A percentile compares a stretch with the other conserved stretches of the same genome.
Evolutionary conservation across 108 stramenopile species (phyloP).

Genomic region (Cyclostephanos invisitatus): DNA sequence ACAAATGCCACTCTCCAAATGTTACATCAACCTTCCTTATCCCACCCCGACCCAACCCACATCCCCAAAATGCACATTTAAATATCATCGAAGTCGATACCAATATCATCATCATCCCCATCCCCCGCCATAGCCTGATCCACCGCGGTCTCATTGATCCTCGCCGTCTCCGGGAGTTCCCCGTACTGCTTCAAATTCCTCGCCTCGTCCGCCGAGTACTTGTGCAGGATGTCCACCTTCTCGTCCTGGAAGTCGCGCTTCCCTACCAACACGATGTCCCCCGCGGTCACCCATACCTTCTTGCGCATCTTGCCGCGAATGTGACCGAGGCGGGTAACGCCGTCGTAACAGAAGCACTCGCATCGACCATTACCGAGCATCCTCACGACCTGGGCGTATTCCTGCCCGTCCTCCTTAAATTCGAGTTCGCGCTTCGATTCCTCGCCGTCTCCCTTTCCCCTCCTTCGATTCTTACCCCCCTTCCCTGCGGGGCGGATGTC

Average conservation of each 20-base stretch:
- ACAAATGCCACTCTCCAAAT: not conserved
- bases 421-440: conserved; percentile 98
- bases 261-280: conserved; percentile 97
- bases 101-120: conserved; percentile 90
- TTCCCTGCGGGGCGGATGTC: conserved; percentile 94
- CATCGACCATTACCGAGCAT: conserved; percentile 99
- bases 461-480: conserved; percentile 98
- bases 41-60: not conserved
- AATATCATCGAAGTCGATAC: conserved; percentile 96
- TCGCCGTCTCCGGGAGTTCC: conserved; percentile 97
- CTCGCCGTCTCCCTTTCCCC: conserved; percentile 99
- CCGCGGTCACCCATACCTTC: conserved; percentile 97
- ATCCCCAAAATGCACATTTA: conserved; percentile 45
- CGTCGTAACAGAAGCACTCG: conserved; percentile 99
- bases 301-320: conserved; percentile 99
- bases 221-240: conserved; percentile 99
- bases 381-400: conserved; percentile 93
- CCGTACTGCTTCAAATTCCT: conserved; percentile 98
- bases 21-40: too few relatives aligned
- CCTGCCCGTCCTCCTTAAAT: conserved; percentile 98
- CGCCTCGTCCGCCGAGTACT: conserved; percentile 99
- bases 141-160: conserved; percentile 99
- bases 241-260: conserved; percentile 99
- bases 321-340: conserved; percentile 96
- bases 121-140: conserved; percentile 98